Percentiles rank a stretch among this genome's conserved stretches.
Evolutionary conservation across 1,284 basidiomycete genomes (phyloP).

Genomic region (Ganoderma lingzhi): DNA sequence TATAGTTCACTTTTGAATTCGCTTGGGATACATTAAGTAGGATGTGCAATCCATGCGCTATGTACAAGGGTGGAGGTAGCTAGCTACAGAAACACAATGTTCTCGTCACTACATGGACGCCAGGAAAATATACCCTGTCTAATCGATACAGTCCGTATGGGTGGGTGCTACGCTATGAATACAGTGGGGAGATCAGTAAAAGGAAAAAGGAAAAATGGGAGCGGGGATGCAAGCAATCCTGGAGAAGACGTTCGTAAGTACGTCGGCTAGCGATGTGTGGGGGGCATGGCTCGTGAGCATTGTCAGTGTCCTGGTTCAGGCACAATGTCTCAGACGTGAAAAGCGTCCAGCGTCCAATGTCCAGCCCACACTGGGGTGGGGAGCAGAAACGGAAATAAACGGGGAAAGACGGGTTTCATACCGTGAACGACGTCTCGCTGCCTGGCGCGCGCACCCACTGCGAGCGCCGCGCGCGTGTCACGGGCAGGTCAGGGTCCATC

Average conservation of each 20-base stretch:
- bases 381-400: not conserved
- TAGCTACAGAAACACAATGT: constrained; percentile 16
- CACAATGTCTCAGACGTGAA: constrained; percentile 10
- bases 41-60: constrained; percentile 14
- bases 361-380: constrained; percentile 6
- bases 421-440: constrained; percentile 19
- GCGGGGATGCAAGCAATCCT: constrained; percentile 1
- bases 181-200: constrained; percentile 15
- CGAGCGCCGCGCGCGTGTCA: constrained; percentile 57
- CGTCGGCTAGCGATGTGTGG: constrained; percentile 31
- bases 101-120: constrained; percentile 23
- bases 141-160: constrained; percentile 27
- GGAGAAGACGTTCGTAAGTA: constrained; percentile 7
- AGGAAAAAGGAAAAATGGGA: not conserved
- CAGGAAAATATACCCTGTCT: constrained; percentile 20
- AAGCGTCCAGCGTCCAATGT: constrained; percentile 27
- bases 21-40: constrained; percentile 23
- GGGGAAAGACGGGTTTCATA: not conserved
- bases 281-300: constrained; percentile 8
- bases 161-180: constrained; percentile 18
- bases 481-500: constrained; percentile 60
- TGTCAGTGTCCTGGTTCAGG: constrained; percentile 5
- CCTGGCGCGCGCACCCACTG: constrained; percentile 64
- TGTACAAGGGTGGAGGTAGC: constrained; percentile 19
- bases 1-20: not conserved